These are phyloP conservation scores for Botrytis byssoidea DNA, from an alignment of 2,329 filamentous ascomycete species.

Conservation along the genomic window DNA sequence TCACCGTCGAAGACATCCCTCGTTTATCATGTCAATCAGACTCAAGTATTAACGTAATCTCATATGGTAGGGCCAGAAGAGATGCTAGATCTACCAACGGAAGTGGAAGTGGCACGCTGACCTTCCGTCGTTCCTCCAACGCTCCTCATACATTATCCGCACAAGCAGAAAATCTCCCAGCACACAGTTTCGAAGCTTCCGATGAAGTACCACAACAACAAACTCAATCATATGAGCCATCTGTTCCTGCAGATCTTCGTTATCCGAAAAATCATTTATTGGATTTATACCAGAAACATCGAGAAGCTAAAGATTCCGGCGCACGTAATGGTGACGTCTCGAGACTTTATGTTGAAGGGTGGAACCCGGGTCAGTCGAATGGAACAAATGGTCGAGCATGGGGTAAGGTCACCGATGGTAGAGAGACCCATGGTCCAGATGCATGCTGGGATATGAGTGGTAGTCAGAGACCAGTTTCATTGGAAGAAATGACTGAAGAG, in stretches of 20 bases:
- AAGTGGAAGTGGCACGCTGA: conserved; percentile 47
- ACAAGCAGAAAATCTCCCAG: conserved; percentile 30
- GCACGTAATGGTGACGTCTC: conserved; percentile 58
- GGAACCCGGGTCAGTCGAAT: conserved; percentile 74
- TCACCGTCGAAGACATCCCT: not conserved
- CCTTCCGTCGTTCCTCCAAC: conserved; percentile 62
- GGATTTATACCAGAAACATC: conserved; percentile 64
- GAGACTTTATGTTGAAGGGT: conserved; percentile 69
- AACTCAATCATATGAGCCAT: conserved; percentile 46
- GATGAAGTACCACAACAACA: conserved; percentile 33
- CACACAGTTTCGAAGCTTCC: conserved; percentile 29
- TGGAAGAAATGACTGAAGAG: conserved; percentile 65
- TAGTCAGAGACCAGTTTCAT: conserved; percentile 65
- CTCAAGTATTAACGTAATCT: not conserved
- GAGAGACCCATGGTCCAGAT: conserved; percentile 79
- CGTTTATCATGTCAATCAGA: not conserved
- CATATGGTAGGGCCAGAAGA: conserved; percentile 52
- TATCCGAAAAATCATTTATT: conserved; percentile 59
- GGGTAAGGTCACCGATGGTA: conserved; percentile 74
- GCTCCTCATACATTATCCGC: conserved; percentile 46
- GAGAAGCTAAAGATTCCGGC: conserved; percentile 42
- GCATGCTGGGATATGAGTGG: conserved; percentile 85
- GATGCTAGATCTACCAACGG: conserved; percentile 56
- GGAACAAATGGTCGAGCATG: conserved; percentile 61
- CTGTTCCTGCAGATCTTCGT: conserved; percentile 36